Evolutionary conservation across 2,329 filamentous ascomycete genomes (phyloP).

Genomic region (Penicillium sp.): DNA sequence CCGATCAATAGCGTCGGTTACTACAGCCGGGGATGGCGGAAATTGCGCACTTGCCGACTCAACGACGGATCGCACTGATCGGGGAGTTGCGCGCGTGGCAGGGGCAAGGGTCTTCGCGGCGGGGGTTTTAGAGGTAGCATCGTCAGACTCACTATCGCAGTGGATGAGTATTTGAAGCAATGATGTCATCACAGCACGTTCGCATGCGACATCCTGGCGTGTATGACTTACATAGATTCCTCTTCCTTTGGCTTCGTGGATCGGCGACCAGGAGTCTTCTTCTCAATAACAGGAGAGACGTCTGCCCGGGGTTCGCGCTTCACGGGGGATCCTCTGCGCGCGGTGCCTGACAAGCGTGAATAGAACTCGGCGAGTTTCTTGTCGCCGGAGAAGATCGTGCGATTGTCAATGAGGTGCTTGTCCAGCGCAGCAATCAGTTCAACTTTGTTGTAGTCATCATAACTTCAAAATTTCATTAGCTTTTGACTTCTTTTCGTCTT

Average conservation of each 20-base stretch:
- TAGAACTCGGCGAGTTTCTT: constrained; percentile 73
- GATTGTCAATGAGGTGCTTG: constrained; percentile 68
- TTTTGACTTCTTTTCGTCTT: not conserved
- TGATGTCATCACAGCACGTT: not conserved
- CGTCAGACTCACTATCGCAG: constrained; percentile 18
- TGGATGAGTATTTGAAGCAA: constrained; percentile 1
- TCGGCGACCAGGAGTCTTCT: constrained; percentile 37
- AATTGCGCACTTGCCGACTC: constrained; percentile 15
- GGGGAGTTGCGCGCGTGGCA: constrained; percentile 10
- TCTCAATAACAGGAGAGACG: constrained; percentile 32
- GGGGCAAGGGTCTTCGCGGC: constrained; percentile 18
- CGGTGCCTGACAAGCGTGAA: constrained; percentile 47
- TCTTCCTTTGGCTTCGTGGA: constrained; percentile 37
- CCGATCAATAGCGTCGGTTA: constrained; percentile 72
- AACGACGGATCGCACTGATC: constrained; percentile 8
- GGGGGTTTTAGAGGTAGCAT: constrained; percentile 5
- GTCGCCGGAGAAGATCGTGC: constrained; percentile 62
- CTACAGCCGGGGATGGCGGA: constrained; percentile 45
- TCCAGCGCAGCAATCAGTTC: constrained; percentile 77
- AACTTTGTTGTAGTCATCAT: constrained; percentile 69
- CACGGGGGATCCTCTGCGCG: constrained; percentile 45
- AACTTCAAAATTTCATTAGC: constrained; percentile 48
- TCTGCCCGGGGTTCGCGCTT: constrained; percentile 49
- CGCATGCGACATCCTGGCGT: constrained; percentile 12
- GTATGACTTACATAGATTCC: constrained; percentile 32